Evolutionary conservation across 805 yeast genomes (phyloP).

Genomic region (Wickerhamiella bombiphila): DNA sequence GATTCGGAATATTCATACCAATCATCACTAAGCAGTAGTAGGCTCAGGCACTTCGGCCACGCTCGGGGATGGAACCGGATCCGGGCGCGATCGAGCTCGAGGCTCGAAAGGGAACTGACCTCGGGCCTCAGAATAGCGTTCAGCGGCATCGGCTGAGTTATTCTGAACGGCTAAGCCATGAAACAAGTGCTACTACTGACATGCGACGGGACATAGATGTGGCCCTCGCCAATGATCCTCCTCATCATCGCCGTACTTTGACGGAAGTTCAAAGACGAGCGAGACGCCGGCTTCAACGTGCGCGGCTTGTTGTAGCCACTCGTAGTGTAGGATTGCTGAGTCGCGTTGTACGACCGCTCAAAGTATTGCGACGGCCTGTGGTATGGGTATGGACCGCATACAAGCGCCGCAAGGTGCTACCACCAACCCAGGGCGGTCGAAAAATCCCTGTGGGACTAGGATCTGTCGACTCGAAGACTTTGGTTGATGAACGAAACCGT

Average conservation of each 20-base stretch:
- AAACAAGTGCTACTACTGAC: conserved; percentile 5
- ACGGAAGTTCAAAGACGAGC: neutral
- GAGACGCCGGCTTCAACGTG: conserved; percentile 1
- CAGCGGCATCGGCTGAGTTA: neutral
- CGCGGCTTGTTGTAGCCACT: neutral
- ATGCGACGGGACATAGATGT: conserved; percentile 12
- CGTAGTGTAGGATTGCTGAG: neutral
- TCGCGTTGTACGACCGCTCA: conserved; percentile 7
- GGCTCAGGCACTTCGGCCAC: too few species aligned
- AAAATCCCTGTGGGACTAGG: conserved; percentile 50
- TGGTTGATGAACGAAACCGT: conserved; percentile 55
- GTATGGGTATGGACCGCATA: conserved; percentile 7
- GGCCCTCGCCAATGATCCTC: conserved; percentile 6
- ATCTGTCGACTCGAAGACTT: conserved; percentile 20
- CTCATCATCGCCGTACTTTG: neutral
- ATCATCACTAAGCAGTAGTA: too few species aligned
- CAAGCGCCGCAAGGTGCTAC: conserved; percentile 16
- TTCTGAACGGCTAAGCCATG: neutral
- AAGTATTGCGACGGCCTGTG: conserved; percentile 6
- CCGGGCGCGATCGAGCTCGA: neutral
- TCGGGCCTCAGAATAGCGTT: too few species aligned
- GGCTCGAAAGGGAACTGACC: neutral
- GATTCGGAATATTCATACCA: too few species aligned
- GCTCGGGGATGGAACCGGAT: too few species aligned
- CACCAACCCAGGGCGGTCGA: conserved; percentile 56